Base-by-base conservation (phyloP, 495 filamentous ascomycete species). In the Hypoxylon intermedium region DNA sequence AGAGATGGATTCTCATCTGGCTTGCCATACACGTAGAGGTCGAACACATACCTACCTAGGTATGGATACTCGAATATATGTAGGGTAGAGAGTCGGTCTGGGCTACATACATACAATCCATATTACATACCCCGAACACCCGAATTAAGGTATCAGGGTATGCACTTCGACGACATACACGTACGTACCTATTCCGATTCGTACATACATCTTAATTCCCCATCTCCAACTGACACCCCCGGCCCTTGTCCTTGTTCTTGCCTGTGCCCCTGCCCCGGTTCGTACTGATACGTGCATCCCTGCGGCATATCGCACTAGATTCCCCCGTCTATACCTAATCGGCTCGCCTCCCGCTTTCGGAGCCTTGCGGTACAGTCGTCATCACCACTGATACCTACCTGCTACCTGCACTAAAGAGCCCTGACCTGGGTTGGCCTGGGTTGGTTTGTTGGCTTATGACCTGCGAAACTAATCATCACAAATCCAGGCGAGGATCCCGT, bases 321-420 rank as follows among this genome's bases (percentile, higher is more conserved):
- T 49, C 36, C 44, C 42, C 43, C 43, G 26, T 30, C 53, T 44
- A 58, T 45, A 65, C 61, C 61, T 65, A 65, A 65, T 65, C 61
- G 61, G 61, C 51, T 63, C 53, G 56, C 55, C 58, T 64, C 63
- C 67, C 67, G 67, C 53, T 69, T 64, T 69, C 67, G 67, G 67
- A 69, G 67, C 67, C 67, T 69, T 63, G 63, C 56, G 64, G 15
- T 50, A 60, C 60, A 60, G 58, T 67, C 67, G 59, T 69, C 67
- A 69, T 69, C 51, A 58, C 46, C 49, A 62, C 9, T 60, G 55
- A 56, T 65, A 65, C 48, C 61, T 58, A 31, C 43, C 21, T 47
- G 7, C 24, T 26, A 26, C 4, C 24, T 7, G 7, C 3, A 26
- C 24, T 26, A 7, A 7, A 26, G 24, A 26, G 24, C n/a, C n/a